Percentiles rank a stretch among this genome's conserved stretches.
Conservation (phyloP, 495 filamentous ascomycete genomes). For the Podospora appendiculata region DNA sequence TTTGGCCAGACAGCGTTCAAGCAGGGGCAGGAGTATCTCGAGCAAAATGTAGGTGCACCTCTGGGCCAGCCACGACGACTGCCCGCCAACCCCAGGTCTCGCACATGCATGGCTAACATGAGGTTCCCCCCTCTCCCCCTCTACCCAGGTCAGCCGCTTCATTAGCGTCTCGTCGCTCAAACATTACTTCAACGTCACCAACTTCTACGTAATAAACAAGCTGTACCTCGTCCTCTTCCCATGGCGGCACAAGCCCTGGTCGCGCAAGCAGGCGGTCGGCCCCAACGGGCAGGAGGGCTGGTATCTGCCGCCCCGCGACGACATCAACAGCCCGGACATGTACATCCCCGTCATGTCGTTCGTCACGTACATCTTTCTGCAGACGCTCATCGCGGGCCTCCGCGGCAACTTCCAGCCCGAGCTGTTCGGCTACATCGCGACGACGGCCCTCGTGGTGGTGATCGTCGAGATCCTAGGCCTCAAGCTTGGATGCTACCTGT, state of each 20-base stretch:
- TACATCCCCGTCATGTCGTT: slow-evolving; percentile 95
- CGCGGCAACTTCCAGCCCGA: slow-evolving; percentile 92
- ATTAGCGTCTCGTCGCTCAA: slow-evolving; percentile 88
- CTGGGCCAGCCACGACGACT: too few species aligned
- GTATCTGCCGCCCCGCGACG: slow-evolving; percentile 92
- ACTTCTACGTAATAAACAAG: slow-evolving; percentile 80
- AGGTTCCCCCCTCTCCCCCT: background rate
- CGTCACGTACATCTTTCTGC: slow-evolving; percentile 93
- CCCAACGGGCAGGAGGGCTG: slow-evolving; percentile 68
- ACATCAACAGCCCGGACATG: slow-evolving; percentile 97
- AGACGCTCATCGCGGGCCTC: slow-evolving; percentile 80
- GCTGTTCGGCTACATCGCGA: slow-evolving; percentile 80
- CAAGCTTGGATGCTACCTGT: slow-evolving; percentile 87
- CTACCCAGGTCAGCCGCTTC: slow-evolving; percentile 74
- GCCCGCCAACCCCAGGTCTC: too few species aligned
- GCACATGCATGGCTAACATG: background rate
- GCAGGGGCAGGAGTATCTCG: slow-evolving; percentile 85
- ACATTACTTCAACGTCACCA: slow-evolving; percentile 96
- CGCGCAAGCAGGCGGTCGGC: slow-evolving; percentile 57
- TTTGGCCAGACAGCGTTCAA: slow-evolving; percentile 85
- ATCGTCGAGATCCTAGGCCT: slow-evolving; percentile 79
- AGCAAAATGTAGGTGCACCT: slow-evolving; percentile 65
- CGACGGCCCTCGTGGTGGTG: slow-evolving; percentile 72
- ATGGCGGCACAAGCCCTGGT: slow-evolving; percentile 96
- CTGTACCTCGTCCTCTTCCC: slow-evolving; percentile 88